These are phyloP conservation scores for Sphaceloma murrayae DNA, from an alignment of 2,329 filamentous ascomycete species.

Conservation along the genomic window DNA sequence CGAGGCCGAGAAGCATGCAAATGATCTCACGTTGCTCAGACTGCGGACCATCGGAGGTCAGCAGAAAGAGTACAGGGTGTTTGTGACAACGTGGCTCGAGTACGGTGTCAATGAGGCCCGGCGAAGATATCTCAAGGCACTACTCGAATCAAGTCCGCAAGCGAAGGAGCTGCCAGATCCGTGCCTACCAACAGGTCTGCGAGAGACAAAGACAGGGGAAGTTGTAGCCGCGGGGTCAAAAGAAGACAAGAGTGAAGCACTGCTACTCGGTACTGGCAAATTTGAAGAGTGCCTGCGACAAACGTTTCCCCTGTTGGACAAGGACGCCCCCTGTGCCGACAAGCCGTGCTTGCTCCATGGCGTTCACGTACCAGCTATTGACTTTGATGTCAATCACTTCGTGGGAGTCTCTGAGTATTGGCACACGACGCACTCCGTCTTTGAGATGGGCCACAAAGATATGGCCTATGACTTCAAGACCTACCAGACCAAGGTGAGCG, in stretches of 20 bases:
- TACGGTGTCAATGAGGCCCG: conserved; percentile 95
- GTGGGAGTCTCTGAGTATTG: conserved; percentile 97
- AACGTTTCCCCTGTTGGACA: conserved; percentile 79
- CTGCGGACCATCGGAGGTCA: conserved; percentile 74
- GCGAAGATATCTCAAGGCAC: conserved; percentile 65
- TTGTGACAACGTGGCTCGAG: conserved; percentile 92
- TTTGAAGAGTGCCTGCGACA: conserved; percentile 76
- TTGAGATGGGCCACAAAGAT: conserved; percentile 63
- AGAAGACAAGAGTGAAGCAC: conserved; percentile 31
- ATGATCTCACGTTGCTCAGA: conserved; percentile 79
- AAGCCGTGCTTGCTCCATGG: conserved; percentile 83
- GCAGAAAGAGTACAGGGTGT: conserved; percentile 73
- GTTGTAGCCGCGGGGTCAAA: conserved; percentile 40
- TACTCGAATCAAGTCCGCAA: conserved; percentile 57
- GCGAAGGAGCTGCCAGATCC: conserved; percentile 80
- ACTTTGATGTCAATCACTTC: conserved; percentile 96
- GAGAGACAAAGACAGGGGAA: conserved; percentile 62
- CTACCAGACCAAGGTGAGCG: conserved; percentile 74
- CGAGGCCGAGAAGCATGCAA: conserved; percentile 77
- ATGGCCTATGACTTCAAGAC: conserved; percentile 82
- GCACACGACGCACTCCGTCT: conserved; percentile 95
- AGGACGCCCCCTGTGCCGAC: conserved; percentile 75
- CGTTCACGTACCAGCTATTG: conserved; percentile 85
- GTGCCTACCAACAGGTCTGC: conserved; percentile 72
- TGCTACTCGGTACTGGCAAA: conserved; percentile 70